Evolutionary conservation across 1,284 basidiomycete species (phyloP).

Genomic region (Apiotrichum siamense): DNA sequence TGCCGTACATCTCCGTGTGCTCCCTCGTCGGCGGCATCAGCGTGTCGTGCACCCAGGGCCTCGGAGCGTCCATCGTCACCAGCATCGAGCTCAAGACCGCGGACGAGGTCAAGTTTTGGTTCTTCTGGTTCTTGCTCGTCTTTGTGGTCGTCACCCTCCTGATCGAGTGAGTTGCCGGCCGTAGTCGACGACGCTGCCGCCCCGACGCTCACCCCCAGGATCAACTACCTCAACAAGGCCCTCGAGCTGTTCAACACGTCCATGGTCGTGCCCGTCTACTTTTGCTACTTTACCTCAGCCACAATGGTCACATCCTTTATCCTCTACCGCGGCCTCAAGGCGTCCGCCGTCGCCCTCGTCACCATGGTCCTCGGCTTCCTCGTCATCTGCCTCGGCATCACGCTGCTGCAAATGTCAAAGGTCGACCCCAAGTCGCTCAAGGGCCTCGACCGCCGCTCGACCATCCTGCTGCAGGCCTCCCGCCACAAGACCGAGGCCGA

Average conservation of each 20-base stretch:
- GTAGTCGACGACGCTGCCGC: not conserved
- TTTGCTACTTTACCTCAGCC: slow-evolving; percentile 69
- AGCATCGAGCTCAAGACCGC: no score
- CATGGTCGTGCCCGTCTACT: slow-evolving; percentile 69
- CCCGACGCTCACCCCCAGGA: slow-evolving; percentile 50
- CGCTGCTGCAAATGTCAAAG: slow-evolving; percentile 93
- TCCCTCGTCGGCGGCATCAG: slow-evolving; percentile 94
- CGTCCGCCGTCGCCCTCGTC: slow-evolving; percentile 66
- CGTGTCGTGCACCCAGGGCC: slow-evolving; percentile 90
- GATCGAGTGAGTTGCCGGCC: slow-evolving; percentile 23
- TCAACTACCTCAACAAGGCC: slow-evolving; percentile 94
- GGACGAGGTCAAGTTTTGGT: slow-evolving; percentile 58
- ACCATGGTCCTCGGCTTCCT: slow-evolving; percentile 86
- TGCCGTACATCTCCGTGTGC: slow-evolving; percentile 92
- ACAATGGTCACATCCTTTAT: slow-evolving; percentile 82
- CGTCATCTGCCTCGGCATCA: slow-evolving; percentile 63
- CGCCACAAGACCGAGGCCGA: slow-evolving; percentile 57
- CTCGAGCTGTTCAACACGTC: slow-evolving; percentile 88
- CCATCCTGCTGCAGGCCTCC: slow-evolving; percentile 73
- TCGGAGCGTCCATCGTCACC: slow-evolving; percentile 85
- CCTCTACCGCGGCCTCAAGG: slow-evolving; percentile 83
- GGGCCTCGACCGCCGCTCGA: slow-evolving; percentile 73
- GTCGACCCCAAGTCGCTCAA: slow-evolving; percentile 53
- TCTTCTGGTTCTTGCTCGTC: slow-evolving; percentile 77
- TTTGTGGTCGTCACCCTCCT: slow-evolving; percentile 76